Percentiles rank a stretch among this genome's conserved stretches.
phyloP scores from a whole-genome alignment of 2,329 filamentous ascomycete species.

The Aureobasidium namibiae region DNA sequence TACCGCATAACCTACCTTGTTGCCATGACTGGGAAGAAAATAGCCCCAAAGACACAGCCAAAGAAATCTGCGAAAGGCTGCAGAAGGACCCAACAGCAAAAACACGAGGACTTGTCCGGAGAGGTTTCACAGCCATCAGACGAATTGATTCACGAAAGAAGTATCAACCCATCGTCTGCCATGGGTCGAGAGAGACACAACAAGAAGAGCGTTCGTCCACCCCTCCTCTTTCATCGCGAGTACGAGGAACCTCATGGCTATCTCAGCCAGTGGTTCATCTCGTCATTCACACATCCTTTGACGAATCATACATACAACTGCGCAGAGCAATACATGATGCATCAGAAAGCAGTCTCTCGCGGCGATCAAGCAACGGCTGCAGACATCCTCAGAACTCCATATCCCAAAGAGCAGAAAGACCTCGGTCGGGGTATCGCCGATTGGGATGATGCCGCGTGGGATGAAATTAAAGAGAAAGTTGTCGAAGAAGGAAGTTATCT shows the following conservation, averaged over 20 bases:
- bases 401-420: constrained; percentile 34
- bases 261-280: constrained; percentile 54
- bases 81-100: no score
- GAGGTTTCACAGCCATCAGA: not conserved
- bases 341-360: not conserved
- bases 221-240: constrained; percentile 32
- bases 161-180: not conserved
- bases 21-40: no score
- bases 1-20: no score
- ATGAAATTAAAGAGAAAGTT: constrained; percentile 43
- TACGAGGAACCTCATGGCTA: constrained; percentile 43
- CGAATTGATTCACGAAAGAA: not conserved
- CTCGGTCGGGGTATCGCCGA: constrained; percentile 48
- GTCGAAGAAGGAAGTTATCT: constrained; percentile 50
- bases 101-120: not conserved
- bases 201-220: constrained; percentile 10
- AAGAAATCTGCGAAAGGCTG: not conserved
- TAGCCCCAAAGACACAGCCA: not conserved
- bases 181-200: not conserved
- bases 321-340: constrained; percentile 11
- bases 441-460: constrained; percentile 48
- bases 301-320: not conserved
- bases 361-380: not conserved
- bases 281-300: not conserved
- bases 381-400: not conserved